Conservation (phyloP, 2,329 filamentous ascomycete species). For the Aspergillus thermomutatus region DNA sequence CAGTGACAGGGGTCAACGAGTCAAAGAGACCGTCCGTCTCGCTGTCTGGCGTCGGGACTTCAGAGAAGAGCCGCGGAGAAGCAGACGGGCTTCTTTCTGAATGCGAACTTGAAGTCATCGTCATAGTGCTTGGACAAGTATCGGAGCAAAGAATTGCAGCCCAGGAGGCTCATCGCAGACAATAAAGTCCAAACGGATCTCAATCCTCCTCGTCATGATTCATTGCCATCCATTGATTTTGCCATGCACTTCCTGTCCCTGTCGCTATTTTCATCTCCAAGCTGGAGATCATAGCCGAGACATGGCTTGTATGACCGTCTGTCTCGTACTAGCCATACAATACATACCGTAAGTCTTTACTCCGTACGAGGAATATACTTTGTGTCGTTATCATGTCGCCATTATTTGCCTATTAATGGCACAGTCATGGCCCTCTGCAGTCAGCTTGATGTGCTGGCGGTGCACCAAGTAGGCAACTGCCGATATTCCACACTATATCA, state of each 20-base stretch:
- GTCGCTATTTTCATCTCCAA: not conserved
- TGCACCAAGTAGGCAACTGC: not conserved
- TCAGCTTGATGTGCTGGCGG: too few species aligned
- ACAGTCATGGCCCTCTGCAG: too few species aligned
- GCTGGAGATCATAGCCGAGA: not conserved
- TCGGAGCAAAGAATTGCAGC: too few species aligned
- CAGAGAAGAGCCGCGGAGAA: not conserved
- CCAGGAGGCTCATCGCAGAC: not conserved
- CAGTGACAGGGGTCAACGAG: not conserved
- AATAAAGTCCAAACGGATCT: not conserved
- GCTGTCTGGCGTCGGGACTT: not conserved
- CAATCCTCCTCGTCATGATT: not conserved
- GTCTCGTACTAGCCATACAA: not conserved
- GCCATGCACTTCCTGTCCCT: not conserved
- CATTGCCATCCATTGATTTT: not conserved
- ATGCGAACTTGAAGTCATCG: not conserved
- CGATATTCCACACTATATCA: not conserved
- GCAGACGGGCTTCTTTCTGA: not conserved
- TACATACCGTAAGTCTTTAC: not conserved
- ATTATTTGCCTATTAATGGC: too few species aligned
- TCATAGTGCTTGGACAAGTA: not conserved
- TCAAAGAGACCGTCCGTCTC: not conserved
- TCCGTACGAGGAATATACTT: too few species aligned
- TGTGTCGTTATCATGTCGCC: too few species aligned
- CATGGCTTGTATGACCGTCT: not conserved